Base-by-base conservation (phyloP, 352 stramenopile genomes). In the Pythium myriotylum region DNA sequence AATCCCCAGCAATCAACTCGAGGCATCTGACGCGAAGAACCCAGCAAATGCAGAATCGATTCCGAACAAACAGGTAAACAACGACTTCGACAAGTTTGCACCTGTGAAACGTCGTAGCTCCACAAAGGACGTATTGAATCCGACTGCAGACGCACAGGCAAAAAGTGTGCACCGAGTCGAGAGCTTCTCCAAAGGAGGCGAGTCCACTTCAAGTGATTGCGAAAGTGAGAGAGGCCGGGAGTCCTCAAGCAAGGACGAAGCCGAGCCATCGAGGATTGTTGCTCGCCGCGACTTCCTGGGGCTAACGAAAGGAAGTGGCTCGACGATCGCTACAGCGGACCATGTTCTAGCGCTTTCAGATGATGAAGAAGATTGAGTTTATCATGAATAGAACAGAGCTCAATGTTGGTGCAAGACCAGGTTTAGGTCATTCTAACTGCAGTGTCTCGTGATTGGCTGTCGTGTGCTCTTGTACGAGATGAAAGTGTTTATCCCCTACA, bases 271-370 rank as follows among this genome's bases (percentile, higher is more conserved):
- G 33, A 6, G 27, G 42, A 29, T 14, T 13, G 13, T 23, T 10
- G 46, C 23, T 37, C 50, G 50, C 29, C 60, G 53, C 27, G 40
- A 47, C 4, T 40, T 69, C 2, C 54, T 19, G 1, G 53, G 39
- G 1, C 14, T 48, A 19, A 50, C 62, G 10, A 69, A 64, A 52
- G 20, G 26, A 20, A 50, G 19, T 16, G 20, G 27, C 20, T 27
- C 32, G 13, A 26, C 41, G 3, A 40, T 9, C 12, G 58, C 37
- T 32, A 69, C 59, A 22, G 12, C 16, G 1, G 62, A 69, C 33
- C 40, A 63, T n/a, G 62, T 69, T 6, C 49, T 69, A 10, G 62
- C 62, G n/a, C 54, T 69, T 13, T 69, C 62, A 1, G 62, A 69
- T 22, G 62, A 63, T 20, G 62, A 69, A 50, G 62, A 64, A 2